Percentiles rank a stretch among this genome's conserved stretches.
These are phyloP conservation scores for Vaccinium myrtillus DNA, from an alignment of 148 eudicot genomes.

Conservation along the genomic window DNA sequence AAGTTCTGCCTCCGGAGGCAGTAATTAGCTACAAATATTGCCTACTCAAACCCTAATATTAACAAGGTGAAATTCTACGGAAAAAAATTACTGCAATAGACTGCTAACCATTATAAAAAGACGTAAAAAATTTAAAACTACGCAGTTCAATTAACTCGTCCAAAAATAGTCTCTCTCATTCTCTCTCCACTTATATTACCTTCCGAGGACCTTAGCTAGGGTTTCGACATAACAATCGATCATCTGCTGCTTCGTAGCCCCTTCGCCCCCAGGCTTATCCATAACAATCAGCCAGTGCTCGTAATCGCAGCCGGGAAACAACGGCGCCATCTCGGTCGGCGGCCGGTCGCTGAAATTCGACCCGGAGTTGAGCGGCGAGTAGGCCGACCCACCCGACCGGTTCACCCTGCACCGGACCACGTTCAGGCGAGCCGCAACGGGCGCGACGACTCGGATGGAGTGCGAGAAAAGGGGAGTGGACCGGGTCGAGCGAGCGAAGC, in stretches of 20 bases:
- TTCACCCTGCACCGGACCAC: conserved; percentile 51
- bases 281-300: conserved; percentile 85
- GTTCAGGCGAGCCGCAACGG: conserved; percentile 26
- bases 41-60: neutral
- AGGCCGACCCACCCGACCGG: conserved; percentile 46
- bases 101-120: neutral
- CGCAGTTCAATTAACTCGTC: neutral
- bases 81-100: neutral
- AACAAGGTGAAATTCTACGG: neutral
- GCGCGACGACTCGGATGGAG: conserved; percentile 26
- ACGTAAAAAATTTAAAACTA: neutral
- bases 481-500: conserved; percentile 26
- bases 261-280: conserved; percentile 77
- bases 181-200: conserved; percentile 21
- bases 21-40: neutral
- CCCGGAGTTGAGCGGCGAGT: conserved; percentile 65
- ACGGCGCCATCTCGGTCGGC: conserved; percentile 79
- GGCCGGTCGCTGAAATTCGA: conserved; percentile 66
- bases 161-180: neutral
- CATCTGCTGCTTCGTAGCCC: conserved; percentile 60
- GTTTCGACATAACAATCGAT: conserved; percentile 62
- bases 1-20: neutral
- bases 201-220: conserved; percentile 64
- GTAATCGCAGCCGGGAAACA: conserved; percentile 75
- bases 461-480: conserved; percentile 31